Evolutionary conservation across 352 stramenopile species (phyloP).

Genomic region (Phytophthora kernoviae): DNA sequence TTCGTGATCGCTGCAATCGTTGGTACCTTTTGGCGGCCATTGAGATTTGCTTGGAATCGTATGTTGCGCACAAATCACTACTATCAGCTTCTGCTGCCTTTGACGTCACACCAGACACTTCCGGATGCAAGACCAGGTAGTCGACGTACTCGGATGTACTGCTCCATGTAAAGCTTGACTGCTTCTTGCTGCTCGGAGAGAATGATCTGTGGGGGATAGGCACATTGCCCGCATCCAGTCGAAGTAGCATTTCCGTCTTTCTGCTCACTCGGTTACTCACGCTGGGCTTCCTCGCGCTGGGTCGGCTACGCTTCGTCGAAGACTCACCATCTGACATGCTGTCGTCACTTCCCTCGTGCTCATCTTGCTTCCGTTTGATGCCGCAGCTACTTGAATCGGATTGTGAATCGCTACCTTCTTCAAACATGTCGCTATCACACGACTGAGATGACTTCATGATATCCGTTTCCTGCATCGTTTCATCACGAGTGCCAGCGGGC

Average conservation of each 20-base stretch:
- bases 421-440: constrained; percentile 64
- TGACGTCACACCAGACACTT: constrained; percentile 4
- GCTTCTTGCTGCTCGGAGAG: constrained; percentile 53
- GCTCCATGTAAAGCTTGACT: constrained; percentile 59
- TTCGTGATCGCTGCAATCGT: constrained; percentile 26
- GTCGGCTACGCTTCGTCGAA: constrained; percentile 31
- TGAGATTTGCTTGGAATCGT: constrained; percentile 2
- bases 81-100: constrained; percentile 23
- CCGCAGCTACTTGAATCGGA: constrained; percentile 45
- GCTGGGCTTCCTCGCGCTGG: background rate
- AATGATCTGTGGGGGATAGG: constrained; percentile 55
- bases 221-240: constrained; percentile 42
- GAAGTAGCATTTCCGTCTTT: constrained; percentile 34
- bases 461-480: constrained; percentile 26
- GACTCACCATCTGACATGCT: constrained; percentile 36
- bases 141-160: constrained; percentile 65
- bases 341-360: constrained; percentile 31
- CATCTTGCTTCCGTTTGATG: constrained; percentile 51
- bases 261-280: constrained; percentile 7
- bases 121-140: constrained; percentile 41
- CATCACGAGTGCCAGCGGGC: constrained; percentile 9
- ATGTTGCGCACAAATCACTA: background rate
- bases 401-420: constrained; percentile 61
- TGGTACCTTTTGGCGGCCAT: no score
- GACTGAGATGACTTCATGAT: constrained; percentile 62